Conservation (phyloP, 1,284 basidiomycete genomes). For the Fistulina hepatica region DNA sequence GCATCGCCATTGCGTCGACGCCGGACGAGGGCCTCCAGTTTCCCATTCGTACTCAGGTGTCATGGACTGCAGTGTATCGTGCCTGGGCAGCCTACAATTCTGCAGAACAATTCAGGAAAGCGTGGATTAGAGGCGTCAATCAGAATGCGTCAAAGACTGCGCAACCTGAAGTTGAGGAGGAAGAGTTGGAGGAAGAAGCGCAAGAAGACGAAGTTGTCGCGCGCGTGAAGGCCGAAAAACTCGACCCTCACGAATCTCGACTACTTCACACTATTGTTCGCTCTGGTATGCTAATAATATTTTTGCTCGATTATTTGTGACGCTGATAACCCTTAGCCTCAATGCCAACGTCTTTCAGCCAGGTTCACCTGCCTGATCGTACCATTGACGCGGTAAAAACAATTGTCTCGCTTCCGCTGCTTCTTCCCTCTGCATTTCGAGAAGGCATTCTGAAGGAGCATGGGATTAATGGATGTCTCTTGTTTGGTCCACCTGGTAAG, state of each 20-base stretch:
- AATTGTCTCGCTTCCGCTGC: slow-evolving; percentile 82
- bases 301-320: slow-evolving; percentile 6
- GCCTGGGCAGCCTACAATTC: slow-evolving; percentile 48
- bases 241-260: slow-evolving; percentile 69
- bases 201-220: slow-evolving; percentile 63
- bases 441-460: slow-evolving; percentile 88
- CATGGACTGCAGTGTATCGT: slow-evolving; percentile 50
- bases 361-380: slow-evolving; percentile 79
- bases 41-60: slow-evolving; percentile 37
- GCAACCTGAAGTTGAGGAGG: slow-evolving; percentile 31
- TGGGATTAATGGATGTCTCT: slow-evolving; percentile 75
- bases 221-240: slow-evolving; percentile 59
- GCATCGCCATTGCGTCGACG: slow-evolving; percentile 42
- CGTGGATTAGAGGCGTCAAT: slow-evolving; percentile 57
- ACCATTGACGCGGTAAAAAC: slow-evolving; percentile 85
- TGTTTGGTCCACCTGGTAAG: slow-evolving; percentile 80
- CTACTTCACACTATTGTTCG: slow-evolving; percentile 79
- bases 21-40: no score
- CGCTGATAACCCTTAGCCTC: slow-evolving; percentile 32
- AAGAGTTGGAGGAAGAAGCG: slow-evolving; percentile 28
- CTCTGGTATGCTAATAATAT: slow-evolving; percentile 36
- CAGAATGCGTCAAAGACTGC: slow-evolving; percentile 29
- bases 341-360: slow-evolving; percentile 73
- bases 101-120: slow-evolving; percentile 38
- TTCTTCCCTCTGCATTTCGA: slow-evolving; percentile 85